Evolutionary conservation across 2,329 filamentous ascomycete species (phyloP), one percentile per base, ranked within the genome.

Genomic region (Aphanoascus verrucosus): DNA sequence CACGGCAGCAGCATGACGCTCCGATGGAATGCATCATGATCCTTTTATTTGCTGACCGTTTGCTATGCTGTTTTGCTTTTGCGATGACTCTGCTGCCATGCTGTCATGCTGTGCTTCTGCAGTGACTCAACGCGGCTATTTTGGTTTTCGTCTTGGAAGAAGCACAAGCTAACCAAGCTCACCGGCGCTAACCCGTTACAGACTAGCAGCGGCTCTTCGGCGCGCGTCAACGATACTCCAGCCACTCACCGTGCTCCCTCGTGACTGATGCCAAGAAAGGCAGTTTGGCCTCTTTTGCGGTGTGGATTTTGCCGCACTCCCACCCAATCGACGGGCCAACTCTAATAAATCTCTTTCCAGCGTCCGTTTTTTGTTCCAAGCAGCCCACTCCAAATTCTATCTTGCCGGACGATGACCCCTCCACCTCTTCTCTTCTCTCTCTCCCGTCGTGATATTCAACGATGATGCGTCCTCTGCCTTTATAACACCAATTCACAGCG

Each of bases 221-320:
- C 40, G 6, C 40, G 49, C 40, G 12, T 23, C 49, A 51, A 51
- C 49, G 17, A 43, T 51, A 23, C 44, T 51, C 49, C 49, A 51
- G 40, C 49, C 49, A 50, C 3, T 50, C 48, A 50, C 23, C 7
- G 35, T n/a, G 12, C 8, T 35, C 14, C 15, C 41, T 40, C 38
- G 49, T 43, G 49, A 43, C 49, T 14, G 31, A 23, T 28, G 8
- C 20, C 49, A 44, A 31, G 35, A 51, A 51, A 51, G 37, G 49
- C 49, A 37, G 49, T 23, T 43, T 44, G 38, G 20, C 38, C 35
- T 51, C 23, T 28, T 28, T 28, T 28, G 23, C 23, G 23, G 49
- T 40, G 43, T 51, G 49, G 48, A 51, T 51, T 51, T 51, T 40
- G 41, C 50, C 50, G 50, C 38, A 52, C 44, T 43, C 38, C 32